Conservation (phyloP, 148 eudicot species). For the Persicaria maculosa region DNA sequence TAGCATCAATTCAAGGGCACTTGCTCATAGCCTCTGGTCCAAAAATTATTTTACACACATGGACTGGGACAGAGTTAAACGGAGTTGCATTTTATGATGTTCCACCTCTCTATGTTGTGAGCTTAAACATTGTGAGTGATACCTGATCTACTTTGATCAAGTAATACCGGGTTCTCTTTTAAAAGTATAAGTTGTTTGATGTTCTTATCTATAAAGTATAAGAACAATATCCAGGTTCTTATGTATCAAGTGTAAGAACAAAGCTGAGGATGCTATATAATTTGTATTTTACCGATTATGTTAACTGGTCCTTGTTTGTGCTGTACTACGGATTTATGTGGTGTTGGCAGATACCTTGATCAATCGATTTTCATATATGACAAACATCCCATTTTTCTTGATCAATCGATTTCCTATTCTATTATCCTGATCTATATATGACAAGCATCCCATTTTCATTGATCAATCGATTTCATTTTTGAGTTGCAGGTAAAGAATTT, state of each 20-base stretch:
- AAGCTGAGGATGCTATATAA: too few relatives aligned
- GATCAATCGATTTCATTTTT: background rate
- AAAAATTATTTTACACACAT: constrained; percentile 79
- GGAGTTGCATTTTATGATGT: constrained; percentile 89
- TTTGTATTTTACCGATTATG: background rate
- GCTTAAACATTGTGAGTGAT: constrained; percentile 83
- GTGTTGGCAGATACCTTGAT: background rate
- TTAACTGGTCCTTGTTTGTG: background rate
- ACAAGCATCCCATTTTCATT: background rate
- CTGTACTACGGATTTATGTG: background rate
- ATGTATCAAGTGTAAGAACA: background rate
- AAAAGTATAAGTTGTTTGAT: background rate
- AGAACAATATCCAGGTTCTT: background rate
- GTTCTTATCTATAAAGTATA: constrained; percentile 1
- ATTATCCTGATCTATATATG: background rate
- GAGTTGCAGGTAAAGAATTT: constrained; percentile 83
- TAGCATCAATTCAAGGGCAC: constrained; percentile 95
- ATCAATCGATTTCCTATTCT: too few relatives aligned
- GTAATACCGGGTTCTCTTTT: background rate
- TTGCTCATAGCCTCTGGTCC: constrained; percentile 94
- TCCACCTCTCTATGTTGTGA: constrained; percentile 96
- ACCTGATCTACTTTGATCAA: background rate
- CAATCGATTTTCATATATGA: too few relatives aligned
- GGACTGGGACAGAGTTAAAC: constrained; percentile 90
- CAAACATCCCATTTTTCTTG: too few relatives aligned